Conservation (phyloP, 2,329 filamentous ascomycete species). For the Penicillium hordei region DNA sequence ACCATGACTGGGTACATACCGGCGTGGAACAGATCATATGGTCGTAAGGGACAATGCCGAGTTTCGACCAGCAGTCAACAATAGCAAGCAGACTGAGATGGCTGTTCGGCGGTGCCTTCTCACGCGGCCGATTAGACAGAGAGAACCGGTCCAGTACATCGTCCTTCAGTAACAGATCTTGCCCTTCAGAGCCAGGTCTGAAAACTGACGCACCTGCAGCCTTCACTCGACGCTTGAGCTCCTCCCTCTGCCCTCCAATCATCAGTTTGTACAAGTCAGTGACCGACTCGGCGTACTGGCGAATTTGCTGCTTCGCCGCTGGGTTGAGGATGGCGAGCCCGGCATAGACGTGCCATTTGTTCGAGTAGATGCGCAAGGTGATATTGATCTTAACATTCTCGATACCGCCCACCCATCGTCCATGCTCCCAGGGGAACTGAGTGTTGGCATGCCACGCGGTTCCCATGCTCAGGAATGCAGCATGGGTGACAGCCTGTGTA, state of each 20-base stretch:
- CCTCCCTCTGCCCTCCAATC: conserved; percentile 77
- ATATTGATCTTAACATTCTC: conserved; percentile 99
- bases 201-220: conserved; percentile 76
- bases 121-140: conserved; percentile 66
- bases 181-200: conserved; percentile 51
- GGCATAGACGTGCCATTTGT: conserved; percentile 99
- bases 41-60: conserved; percentile 93
- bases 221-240: conserved; percentile 73
- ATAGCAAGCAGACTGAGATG: conserved; percentile 92
- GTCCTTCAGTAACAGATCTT: conserved; percentile 70
- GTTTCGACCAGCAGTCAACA: conserved; percentile 96
- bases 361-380: conserved; percentile 92
- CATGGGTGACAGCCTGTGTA: conserved; percentile 96
- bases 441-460: conserved; percentile 94
- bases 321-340: conserved; percentile 96
- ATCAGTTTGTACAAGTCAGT: conserved; percentile 97
- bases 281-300: conserved; percentile 87
- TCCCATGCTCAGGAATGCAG: conserved; percentile 95
- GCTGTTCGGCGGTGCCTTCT: conserved; percentile 75
- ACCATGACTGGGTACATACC: conserved; percentile 44
- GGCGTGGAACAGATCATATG: conserved; percentile 99
- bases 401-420: conserved; percentile 94
- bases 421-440: conserved; percentile 95
- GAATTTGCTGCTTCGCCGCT: conserved; percentile 85
- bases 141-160: conserved; percentile 87